A percentile compares a stretch with the other conserved stretches of the same genome.
These are phyloP conservation scores for Solanum sejunctum DNA, from an alignment of 257 asterid species.

Conservation along the genomic window DNA sequence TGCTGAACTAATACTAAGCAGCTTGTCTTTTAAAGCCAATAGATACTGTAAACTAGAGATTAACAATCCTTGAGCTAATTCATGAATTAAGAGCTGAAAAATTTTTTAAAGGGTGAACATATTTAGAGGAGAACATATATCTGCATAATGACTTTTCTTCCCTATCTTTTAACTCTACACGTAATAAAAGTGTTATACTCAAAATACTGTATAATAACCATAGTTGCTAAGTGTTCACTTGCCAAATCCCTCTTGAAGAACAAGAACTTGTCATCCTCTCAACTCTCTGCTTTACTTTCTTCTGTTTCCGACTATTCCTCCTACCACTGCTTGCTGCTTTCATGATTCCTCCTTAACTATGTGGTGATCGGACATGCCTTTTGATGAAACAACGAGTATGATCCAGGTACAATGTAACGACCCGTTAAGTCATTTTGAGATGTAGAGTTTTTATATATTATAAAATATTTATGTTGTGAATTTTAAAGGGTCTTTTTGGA, in stretches of 20 bases:
- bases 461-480: no score
- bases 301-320: conserved; percentile 14
- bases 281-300: conserved; percentile 24
- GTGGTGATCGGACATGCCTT: conserved; percentile 93
- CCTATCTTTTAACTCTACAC: neutral
- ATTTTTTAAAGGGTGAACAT: neutral
- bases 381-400: conserved; percentile 76
- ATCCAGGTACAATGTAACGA: conserved; percentile 47
- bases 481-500: no score
- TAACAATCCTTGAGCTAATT: neutral
- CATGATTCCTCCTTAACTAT: conserved; percentile 71
- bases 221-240: neutral
- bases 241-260: conserved; percentile 27
- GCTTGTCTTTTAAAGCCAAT: neutral
- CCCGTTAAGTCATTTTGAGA: no score
- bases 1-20: neutral
- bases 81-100: no score
- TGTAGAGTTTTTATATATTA: no score
- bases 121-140: neutral
- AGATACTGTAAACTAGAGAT: neutral
- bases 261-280: conserved; percentile 28
- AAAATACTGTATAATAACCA: neutral
- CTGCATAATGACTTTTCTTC: neutral
- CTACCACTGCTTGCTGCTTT: conserved; percentile 18
- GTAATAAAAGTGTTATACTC: neutral